These are phyloP conservation scores for Hordeum vulgare DNA, from an alignment of 176 grass and related monocot genomes.

Conservation along the genomic window DNA sequence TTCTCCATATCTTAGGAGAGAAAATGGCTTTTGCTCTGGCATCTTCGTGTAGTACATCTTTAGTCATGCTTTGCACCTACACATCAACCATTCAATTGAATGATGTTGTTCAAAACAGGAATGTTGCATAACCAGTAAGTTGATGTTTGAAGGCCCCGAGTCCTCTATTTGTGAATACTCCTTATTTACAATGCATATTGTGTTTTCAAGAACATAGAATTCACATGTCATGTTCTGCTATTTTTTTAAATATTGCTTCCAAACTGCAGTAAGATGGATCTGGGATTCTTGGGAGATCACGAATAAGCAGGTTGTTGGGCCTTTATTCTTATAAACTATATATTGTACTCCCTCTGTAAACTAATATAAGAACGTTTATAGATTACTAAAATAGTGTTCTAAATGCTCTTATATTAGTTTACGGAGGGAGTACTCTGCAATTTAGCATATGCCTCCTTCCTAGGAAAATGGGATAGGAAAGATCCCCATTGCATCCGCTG, in stretches of 20 bases:
- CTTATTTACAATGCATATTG: neutral
- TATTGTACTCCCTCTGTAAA: no score
- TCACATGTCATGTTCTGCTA: neutral
- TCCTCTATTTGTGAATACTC: neutral
- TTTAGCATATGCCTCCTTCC: no score
- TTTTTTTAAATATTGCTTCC: neutral
- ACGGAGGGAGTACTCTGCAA: no score
- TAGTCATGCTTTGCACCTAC: neutral
- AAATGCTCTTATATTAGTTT: no score
- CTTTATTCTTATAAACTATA: no score
- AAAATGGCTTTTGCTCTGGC: neutral
- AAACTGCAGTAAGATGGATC: neutral
- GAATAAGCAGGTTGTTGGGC: no score
- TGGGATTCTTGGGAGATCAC: no score
- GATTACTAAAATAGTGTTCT: no score
- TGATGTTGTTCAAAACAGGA: neutral
- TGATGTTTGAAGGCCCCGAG: neutral
- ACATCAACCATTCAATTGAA: no score
- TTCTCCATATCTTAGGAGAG: neutral
- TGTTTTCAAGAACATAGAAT: neutral
- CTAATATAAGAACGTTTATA: no score
- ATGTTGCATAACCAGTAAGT: neutral
- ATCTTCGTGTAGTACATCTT: neutral
- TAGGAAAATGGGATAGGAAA: neutral
- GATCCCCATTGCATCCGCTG: neutral